Evolutionary conservation across 495 filamentous ascomycete species (phyloP), one percentile per base, ranked within the genome.

Genomic region (Trichoderma reesei): DNA sequence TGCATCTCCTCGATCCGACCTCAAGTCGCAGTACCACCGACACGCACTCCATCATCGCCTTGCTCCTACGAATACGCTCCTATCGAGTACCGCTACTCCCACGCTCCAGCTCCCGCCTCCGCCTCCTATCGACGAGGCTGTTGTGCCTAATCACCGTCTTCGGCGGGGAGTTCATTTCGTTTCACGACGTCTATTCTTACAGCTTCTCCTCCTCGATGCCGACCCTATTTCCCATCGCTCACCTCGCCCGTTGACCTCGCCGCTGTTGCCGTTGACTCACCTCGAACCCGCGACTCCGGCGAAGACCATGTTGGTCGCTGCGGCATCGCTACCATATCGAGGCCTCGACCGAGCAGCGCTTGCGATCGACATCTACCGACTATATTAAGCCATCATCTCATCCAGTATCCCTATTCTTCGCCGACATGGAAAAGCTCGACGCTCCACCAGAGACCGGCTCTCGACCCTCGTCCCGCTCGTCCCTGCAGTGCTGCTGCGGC

Each of bases 401-500:
- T 26, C 26, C 26, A 26, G 26, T 26, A 26, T 26, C 26, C 1
- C 26, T 26, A 26, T 3, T 56, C 3, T 13, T 11, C 11, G 20
- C 6, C 51, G 31, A 31, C 8, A 56, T 56, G 51, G 51, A 56
- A 7, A 56, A 33, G 31, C 51, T 34, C 31, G 51, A 56, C 9
- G 14, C 51, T 33, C 51, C 33, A 10, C 26, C 26, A 10, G 51
- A 56, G 31, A 14, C 20, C 20, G 51, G 9, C 51, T 56, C 26
- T 26, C 26, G 26, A 0, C 26, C 26, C 26, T 26, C 26, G 26
- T 26, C 26, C 26, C 26, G 26, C 3, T 56, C 51, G 51, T n/a
- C 51, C 6, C 31, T 56, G 51, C 51, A 56, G 38, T 98, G 93
- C 76, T 98, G 93, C 75, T 98, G 93, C 78, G 92, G 91, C 46